phyloP scores from a whole-genome alignment of 192 early-diverging fungal genomes.

The Cladochytrium replicatum region DNA sequence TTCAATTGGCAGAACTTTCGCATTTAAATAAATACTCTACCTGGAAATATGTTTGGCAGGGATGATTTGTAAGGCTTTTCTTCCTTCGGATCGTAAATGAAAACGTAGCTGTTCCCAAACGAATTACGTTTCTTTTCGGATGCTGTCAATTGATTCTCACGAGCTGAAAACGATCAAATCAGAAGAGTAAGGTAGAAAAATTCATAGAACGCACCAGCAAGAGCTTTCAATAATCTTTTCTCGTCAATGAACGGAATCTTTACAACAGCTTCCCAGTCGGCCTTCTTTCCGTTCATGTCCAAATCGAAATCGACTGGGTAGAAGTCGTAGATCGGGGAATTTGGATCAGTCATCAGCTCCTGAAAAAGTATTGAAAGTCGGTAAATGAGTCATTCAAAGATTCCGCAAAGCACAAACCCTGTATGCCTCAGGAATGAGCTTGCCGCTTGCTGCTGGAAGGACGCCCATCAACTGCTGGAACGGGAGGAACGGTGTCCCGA shows the following conservation, averaged over 20 bases:
- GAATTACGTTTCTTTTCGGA: constrained; percentile 73
- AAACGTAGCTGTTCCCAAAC: constrained; percentile 50
- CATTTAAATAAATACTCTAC: too few relatives aligned
- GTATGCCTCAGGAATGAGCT: constrained; percentile 41
- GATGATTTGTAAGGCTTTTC: constrained; percentile 44
- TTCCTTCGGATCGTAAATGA: constrained; percentile 40
- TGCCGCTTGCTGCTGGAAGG: constrained; percentile 65
- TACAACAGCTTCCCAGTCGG: constrained; percentile 82
- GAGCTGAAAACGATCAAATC: constrained; percentile 23
- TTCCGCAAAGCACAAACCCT: not conserved
- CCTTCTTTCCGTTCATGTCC: constrained; percentile 94
- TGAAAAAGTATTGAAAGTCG: constrained; percentile 51
- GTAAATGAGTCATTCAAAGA: not conserved
- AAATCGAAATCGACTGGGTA: constrained; percentile 85
- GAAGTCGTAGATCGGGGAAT: constrained; percentile 88
- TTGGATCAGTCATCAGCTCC: constrained; percentile 68
- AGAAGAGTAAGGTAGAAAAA: too few relatives aligned
- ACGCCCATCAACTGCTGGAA: constrained; percentile 98
- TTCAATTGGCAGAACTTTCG: too few relatives aligned
- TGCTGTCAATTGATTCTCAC: constrained; percentile 52
- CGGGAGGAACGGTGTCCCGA: constrained; percentile 75
- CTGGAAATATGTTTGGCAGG: constrained; percentile 55
- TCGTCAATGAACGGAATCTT: constrained; percentile 94
- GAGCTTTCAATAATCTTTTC: constrained; percentile 60
- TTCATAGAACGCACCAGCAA: constrained; percentile 29